Conservation (phyloP, 2,329 filamentous ascomycete species). For the Pseudocercospora ulei region DNA sequence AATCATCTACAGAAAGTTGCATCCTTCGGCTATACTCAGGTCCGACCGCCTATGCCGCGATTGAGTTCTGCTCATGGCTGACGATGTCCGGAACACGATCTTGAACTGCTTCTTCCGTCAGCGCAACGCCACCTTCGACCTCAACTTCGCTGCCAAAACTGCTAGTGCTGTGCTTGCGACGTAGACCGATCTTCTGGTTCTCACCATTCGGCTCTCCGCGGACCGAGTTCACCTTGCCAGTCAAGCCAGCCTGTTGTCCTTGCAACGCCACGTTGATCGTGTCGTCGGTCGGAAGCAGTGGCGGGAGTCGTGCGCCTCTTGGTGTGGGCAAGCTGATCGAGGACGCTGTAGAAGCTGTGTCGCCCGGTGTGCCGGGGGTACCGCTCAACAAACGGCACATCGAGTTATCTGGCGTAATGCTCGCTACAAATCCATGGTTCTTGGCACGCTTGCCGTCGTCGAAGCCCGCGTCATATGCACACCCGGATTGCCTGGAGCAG, state of each 20-base stretch:
- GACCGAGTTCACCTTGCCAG: constrained; percentile 17
- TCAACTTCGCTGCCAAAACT: constrained; percentile 36
- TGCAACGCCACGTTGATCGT: constrained; percentile 17
- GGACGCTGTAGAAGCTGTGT: constrained; percentile 28
- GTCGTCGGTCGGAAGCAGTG: constrained; percentile 15
- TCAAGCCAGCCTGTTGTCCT: constrained; percentile 9
- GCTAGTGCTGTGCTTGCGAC: constrained; percentile 20
- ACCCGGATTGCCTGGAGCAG: constrained; percentile 25
- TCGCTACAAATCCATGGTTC: constrained; percentile 25
- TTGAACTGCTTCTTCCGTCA: constrained; percentile 33
- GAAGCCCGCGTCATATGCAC: constrained; percentile 29
- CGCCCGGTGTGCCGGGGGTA: constrained; percentile 23
- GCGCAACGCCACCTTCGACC: constrained; percentile 46
- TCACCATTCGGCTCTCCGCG: constrained; percentile 12
- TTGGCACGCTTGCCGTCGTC: constrained; percentile 27
- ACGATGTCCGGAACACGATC: constrained; percentile 5
- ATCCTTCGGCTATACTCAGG: not conserved
- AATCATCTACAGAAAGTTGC: not conserved
- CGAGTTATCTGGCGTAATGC: constrained; percentile 23
- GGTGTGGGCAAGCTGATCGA: constrained; percentile 31
- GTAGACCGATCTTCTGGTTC: constrained; percentile 10
- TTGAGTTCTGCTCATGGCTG: constrained; percentile 5
- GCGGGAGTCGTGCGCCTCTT: constrained; percentile 17
- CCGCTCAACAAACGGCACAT: constrained; percentile 15
- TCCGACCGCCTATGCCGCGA: constrained; percentile 1